Percentiles rank a stretch among this genome's conserved stretches.
Conservation (phyloP, 2,329 filamentous ascomycete species). For the Pestalotiopsis sp. region DNA sequence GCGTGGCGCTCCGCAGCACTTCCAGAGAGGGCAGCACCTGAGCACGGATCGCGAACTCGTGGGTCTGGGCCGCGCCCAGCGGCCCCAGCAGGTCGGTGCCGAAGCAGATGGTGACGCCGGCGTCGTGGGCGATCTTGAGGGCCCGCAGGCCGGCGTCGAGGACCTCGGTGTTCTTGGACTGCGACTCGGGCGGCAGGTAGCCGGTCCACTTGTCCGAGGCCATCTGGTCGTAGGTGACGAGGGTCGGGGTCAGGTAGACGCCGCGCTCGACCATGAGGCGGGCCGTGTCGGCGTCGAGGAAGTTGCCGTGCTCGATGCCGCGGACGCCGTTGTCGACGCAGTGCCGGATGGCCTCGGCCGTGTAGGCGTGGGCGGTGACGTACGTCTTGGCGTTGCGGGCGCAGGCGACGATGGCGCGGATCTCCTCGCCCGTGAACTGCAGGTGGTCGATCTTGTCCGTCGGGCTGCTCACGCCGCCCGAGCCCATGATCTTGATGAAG, state of each 20-base stretch:
- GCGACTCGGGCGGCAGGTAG: constrained; percentile 43
- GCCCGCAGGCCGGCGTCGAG: constrained; percentile 45
- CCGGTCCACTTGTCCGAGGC: constrained; percentile 39
- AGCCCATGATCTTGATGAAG: constrained; percentile 61
- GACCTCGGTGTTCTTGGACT: constrained; percentile 50
- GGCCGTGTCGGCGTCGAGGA: constrained; percentile 41
- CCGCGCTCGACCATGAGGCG: constrained; percentile 48
- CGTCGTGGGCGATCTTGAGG: constrained; percentile 47
- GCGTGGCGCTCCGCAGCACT: constrained; percentile 52
- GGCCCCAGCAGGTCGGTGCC: constrained; percentile 57
- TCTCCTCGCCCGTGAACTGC: constrained; percentile 56
- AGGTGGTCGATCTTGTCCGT: constrained; percentile 52
- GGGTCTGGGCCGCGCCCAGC: constrained; percentile 48
- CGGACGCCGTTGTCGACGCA: constrained; percentile 52
- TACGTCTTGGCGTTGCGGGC: constrained; percentile 50
- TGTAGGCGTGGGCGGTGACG: constrained; percentile 58
- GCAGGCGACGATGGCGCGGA: constrained; percentile 50
- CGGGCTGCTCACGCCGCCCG: constrained; percentile 53
- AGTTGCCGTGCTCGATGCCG: constrained; percentile 50
- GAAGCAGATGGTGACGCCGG: constrained; percentile 56
- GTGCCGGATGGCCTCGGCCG: constrained; percentile 49
- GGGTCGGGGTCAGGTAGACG: constrained; percentile 53
- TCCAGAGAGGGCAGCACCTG: constrained; percentile 42
- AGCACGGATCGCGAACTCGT: constrained; percentile 49
- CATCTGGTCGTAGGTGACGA: constrained; percentile 52